Evolutionary conservation across 2,329 filamentous ascomycete genomes (phyloP).

Genomic region (Aspergillus oerlinghausenensis): DNA sequence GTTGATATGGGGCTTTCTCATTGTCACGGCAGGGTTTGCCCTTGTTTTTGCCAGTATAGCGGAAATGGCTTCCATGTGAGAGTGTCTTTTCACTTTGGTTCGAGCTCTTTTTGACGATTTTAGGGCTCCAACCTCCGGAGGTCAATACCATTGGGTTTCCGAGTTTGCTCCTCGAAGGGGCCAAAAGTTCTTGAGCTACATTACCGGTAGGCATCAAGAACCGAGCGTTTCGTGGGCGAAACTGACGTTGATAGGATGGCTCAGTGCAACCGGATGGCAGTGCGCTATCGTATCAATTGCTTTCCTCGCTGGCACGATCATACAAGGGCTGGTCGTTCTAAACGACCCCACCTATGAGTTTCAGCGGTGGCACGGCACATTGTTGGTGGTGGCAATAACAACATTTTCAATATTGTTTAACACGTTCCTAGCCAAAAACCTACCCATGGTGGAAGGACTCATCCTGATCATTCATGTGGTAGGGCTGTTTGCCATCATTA

Average conservation of each 20-base stretch:
- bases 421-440: constrained; percentile 36
- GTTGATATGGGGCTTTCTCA: constrained; percentile 36
- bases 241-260: constrained; percentile 32
- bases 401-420: constrained; percentile 40
- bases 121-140: constrained; percentile 39
- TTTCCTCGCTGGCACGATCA: constrained; percentile 42
- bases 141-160: constrained; percentile 40
- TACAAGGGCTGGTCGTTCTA: constrained; percentile 44
- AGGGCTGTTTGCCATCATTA: constrained; percentile 41
- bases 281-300: constrained; percentile 41
- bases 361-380: constrained; percentile 42
- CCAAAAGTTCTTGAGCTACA: constrained; percentile 45
- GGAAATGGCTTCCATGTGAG: constrained; percentile 43
- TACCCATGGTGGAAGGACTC: constrained; percentile 37
- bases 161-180: constrained; percentile 41
- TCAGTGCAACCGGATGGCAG: constrained; percentile 44
- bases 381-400: constrained; percentile 40
- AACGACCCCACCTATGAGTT: constrained; percentile 40
- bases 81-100: not conserved
- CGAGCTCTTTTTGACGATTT: not conserved
- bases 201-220: constrained; percentile 29
- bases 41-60: constrained; percentile 37
- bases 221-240: not conserved
- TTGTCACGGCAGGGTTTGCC: constrained; percentile 27
- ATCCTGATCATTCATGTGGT: constrained; percentile 41